These are phyloP conservation scores for Trichoderma lentiforme DNA, from an alignment of 2,329 filamentous ascomycete genomes.

Conservation along the genomic window DNA sequence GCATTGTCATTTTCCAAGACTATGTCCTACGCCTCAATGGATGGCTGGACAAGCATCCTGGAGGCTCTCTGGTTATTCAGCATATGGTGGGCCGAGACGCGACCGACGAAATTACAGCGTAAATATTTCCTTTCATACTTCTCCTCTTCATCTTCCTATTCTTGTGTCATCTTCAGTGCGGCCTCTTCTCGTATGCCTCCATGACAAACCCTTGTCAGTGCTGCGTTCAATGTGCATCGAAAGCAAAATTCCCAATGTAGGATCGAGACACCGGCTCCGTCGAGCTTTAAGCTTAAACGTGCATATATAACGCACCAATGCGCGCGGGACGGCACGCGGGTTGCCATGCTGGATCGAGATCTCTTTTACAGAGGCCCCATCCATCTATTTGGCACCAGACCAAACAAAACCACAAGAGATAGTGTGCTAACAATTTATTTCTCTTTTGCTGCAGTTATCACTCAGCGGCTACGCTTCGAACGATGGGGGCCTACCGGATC, in stretches of 20 bases:
- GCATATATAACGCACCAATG: neutral
- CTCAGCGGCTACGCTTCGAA: conserved; percentile 47
- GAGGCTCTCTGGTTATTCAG: conserved; percentile 83
- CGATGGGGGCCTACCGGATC: conserved; percentile 60
- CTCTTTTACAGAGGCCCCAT: neutral
- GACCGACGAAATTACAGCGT: conserved; percentile 92
- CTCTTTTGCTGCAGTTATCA: conserved; percentile 49
- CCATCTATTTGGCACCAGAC: neutral
- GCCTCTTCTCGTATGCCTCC: neutral
- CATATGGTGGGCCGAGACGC: conserved; percentile 95
- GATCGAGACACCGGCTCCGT: neutral
- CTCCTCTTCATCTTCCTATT: neutral
- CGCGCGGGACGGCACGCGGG: conserved; percentile 2
- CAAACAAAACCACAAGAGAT: neutral
- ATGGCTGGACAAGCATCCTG: conserved; percentile 87
- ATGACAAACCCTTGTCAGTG: neutral
- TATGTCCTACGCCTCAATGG: conserved; percentile 83
- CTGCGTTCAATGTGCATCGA: neutral
- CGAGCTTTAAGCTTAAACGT: conserved; percentile 19
- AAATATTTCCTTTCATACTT: conserved; percentile 28
- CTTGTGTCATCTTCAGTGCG: too few species aligned
- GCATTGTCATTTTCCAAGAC: conserved; percentile 76
- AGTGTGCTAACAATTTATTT: conserved; percentile 19
- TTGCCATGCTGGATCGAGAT: conserved; percentile 2
- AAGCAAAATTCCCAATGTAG: neutral